Conservation (phyloP, 2,329 filamentous ascomycete species). For the Phialocephala subalpina region DNA sequence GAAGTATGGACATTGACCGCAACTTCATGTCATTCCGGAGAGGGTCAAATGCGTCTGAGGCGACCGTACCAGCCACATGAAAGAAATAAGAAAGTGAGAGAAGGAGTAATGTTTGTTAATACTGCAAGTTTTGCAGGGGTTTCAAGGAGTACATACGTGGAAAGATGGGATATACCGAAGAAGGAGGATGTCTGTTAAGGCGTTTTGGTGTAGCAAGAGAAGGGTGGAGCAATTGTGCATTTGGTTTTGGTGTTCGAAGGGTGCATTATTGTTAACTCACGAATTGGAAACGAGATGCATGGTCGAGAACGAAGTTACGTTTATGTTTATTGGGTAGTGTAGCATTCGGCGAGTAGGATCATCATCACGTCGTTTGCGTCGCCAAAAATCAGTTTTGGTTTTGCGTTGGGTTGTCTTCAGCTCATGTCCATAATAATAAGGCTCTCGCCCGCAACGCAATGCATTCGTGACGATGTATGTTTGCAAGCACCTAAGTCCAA, state of each 20-base stretch:
- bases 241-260: neutral
- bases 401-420: neutral
- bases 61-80: neutral
- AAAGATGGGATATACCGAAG: neutral
- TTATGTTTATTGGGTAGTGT: neutral
- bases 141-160: neutral
- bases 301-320: neutral
- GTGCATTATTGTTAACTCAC: neutral
- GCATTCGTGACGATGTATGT: neutral
- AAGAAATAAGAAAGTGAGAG: neutral
- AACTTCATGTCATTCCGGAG: constrained; percentile 39
- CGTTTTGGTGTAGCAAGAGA: neutral
- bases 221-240: neutral
- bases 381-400: constrained; percentile 1
- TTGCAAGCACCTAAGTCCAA: too few species aligned
- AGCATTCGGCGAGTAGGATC: neutral
- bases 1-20: constrained; percentile 46
- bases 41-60: neutral
- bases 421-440: neutral
- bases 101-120: neutral
- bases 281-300: neutral
- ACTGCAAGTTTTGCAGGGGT: neutral
- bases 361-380: neutral
- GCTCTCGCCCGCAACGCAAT: neutral
- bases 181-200: neutral